Percentiles rank a stretch among this genome's conserved stretches.
phyloP scores from a whole-genome alignment of 1,284 basidiomycete species.

The Moesziomyces sp. region DNA sequence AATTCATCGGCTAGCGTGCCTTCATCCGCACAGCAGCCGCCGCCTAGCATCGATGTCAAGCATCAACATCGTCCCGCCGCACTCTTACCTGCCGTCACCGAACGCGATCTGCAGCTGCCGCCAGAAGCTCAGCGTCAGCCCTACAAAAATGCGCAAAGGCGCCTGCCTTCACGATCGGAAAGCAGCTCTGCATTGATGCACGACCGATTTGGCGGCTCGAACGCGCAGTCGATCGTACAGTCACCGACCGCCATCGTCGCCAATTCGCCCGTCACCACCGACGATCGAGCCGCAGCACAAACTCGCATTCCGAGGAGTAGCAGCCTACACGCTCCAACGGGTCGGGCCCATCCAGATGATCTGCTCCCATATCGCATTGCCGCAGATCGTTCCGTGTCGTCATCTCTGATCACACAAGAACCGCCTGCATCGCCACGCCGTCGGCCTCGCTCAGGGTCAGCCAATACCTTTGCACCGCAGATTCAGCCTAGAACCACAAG shows the following conservation, averaged over 20 bases:
- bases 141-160: background rate
- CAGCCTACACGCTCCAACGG: conserved; percentile 24
- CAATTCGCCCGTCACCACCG: background rate
- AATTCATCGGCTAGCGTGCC: background rate
- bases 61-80: background rate
- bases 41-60: background rate
- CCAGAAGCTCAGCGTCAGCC: background rate
- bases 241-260: background rate
- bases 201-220: background rate
- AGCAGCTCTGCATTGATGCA: conserved; percentile 2
- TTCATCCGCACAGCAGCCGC: background rate
- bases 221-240: background rate
- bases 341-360: conserved; percentile 4
- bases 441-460: conserved; percentile 29
- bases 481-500: conserved; percentile 48
- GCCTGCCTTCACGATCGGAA: background rate
- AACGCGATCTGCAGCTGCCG: conserved; percentile 17
- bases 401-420: background rate
- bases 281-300: background rate
- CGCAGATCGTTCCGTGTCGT: conserved; percentile 2
- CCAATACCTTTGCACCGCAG: conserved; percentile 18
- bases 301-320: conserved; percentile 32
- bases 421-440: conserved; percentile 11
- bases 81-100: conserved; percentile 27
- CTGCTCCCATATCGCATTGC: background rate